Evolutionary conservation across 306 rosid species (phyloP).

Genomic region (Vicia sativa): DNA sequence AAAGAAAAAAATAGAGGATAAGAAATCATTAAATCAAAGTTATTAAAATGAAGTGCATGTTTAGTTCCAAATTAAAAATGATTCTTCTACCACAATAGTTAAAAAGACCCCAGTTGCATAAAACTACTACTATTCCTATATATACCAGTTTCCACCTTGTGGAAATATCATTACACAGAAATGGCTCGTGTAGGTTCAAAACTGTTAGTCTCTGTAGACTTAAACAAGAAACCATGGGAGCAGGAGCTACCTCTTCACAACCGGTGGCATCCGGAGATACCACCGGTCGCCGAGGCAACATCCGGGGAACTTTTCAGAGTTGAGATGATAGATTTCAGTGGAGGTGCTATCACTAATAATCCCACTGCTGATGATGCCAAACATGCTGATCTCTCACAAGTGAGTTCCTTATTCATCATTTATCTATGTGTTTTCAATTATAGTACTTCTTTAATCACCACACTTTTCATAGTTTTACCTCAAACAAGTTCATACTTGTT

Average conservation of each 20-base stretch:
- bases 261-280: slow-evolving; percentile 58
- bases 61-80: too few species aligned
- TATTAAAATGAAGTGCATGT: too few species aligned
- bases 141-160: not conserved
- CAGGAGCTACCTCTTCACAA: slow-evolving; percentile 52
- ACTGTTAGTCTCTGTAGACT: slow-evolving; percentile 44
- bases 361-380: slow-evolving; percentile 61
- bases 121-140: not conserved
- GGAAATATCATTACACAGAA: not conserved
- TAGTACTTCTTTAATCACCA: not conserved
- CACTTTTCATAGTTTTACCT: not conserved
- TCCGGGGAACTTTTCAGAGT: slow-evolving; percentile 43
- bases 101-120: not conserved
- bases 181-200: slow-evolving; percentile 46
- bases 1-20: too few species aligned
- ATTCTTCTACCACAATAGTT: not conserved
- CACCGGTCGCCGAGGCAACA: slow-evolving; percentile 47
- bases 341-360: slow-evolving; percentile 53
- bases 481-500: too few species aligned
- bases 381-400: slow-evolving; percentile 48
- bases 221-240: slow-evolving; percentile 55
- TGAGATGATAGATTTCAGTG: slow-evolving; percentile 56
- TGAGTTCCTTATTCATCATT: slow-evolving; percentile 39
- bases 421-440: not conserved
- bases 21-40: too few species aligned